Evolutionary conservation across 352 stramenopile genomes (phyloP).

Genomic region (Globisporangium barbulae): DNA sequence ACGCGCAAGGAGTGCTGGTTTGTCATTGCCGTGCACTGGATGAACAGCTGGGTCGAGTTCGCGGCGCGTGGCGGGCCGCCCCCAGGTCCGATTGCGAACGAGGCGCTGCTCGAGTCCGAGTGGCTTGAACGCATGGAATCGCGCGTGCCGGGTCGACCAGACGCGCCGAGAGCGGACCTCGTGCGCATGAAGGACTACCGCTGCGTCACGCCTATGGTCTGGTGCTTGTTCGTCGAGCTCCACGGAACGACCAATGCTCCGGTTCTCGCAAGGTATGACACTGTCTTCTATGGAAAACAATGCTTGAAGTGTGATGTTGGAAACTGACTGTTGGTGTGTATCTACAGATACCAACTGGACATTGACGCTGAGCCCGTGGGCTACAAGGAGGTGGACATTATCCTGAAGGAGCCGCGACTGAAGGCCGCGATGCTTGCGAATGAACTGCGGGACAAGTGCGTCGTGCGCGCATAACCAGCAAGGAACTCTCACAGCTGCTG

Average conservation of each 20-base stretch:
- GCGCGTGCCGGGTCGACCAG: conserved; percentile 26
- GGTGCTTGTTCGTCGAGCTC: conserved; percentile 58
- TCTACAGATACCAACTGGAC: conserved; percentile 25
- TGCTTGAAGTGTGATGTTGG: background rate
- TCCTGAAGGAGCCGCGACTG: conserved; percentile 27
- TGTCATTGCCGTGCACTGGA: conserved; percentile 55
- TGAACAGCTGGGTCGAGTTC: conserved; percentile 59
- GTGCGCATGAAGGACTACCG: conserved; percentile 56
- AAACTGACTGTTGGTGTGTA: background rate
- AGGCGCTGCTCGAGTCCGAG: conserved; percentile 42
- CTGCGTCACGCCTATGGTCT: conserved; percentile 75
- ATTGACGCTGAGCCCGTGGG: conserved; percentile 26
- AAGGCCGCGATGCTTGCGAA: conserved; percentile 29
- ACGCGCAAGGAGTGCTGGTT: conserved; percentile 76
- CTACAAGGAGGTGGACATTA: conserved; percentile 14
- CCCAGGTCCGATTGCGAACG: conserved; percentile 58
- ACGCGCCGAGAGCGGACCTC: conserved; percentile 38
- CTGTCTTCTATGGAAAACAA: background rate
- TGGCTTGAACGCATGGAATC: conserved; percentile 37
- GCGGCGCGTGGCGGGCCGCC: conserved; percentile 37
- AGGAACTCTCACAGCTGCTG: background rate
- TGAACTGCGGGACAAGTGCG: conserved; percentile 40
- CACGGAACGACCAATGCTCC: conserved; percentile 48
- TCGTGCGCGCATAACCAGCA: background rate
- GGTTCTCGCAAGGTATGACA: conserved; percentile 22